Conservation (phyloP, 306 rosid species). For the Lupinus albus region DNA sequence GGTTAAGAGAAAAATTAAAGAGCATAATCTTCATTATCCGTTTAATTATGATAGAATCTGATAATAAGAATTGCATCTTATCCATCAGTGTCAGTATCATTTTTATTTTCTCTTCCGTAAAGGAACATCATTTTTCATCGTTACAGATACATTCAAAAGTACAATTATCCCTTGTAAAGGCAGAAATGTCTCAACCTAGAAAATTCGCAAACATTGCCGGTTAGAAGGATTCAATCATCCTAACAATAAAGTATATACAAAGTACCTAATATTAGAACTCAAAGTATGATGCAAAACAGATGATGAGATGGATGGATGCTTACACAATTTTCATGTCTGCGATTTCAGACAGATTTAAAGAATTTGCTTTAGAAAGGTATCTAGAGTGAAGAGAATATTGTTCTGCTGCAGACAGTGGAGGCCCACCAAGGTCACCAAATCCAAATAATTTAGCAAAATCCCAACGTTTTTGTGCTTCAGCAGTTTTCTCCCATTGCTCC, state of each 20-base stretch:
- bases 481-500: conserved; percentile 98
- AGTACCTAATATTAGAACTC: conserved; percentile 2
- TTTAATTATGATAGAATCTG: conserved; percentile 1
- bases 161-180: conserved; percentile 6
- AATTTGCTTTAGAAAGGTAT: conserved; percentile 94
- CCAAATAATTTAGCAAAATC: conserved; percentile 85
- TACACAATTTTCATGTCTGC: conserved; percentile 99
- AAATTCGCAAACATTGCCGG: conserved; percentile 9
- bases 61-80: conserved; percentile 6
- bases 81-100: conserved; percentile 6
- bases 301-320: conserved; percentile 45
- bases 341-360: conserved; percentile 87
- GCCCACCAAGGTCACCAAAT: conserved; percentile 91
- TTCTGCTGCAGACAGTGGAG: conserved; percentile 85
- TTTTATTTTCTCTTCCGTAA: conserved; percentile 8
- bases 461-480: conserved; percentile 88
- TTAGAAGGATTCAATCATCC: conserved; percentile 30
- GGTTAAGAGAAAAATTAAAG: conserved; percentile 18
- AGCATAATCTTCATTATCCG: conserved; percentile 19
- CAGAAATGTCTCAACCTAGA: neutral
- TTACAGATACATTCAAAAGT: too few relatives aligned
- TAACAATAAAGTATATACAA: conserved; percentile 14
- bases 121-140: conserved; percentile 14
- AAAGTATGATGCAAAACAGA: conserved; percentile 26
- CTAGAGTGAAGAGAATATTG: conserved; percentile 96